Evolutionary conservation across 208 protist genomes (phyloP).

Genomic region (Endotrypanum monterogeii): DNA sequence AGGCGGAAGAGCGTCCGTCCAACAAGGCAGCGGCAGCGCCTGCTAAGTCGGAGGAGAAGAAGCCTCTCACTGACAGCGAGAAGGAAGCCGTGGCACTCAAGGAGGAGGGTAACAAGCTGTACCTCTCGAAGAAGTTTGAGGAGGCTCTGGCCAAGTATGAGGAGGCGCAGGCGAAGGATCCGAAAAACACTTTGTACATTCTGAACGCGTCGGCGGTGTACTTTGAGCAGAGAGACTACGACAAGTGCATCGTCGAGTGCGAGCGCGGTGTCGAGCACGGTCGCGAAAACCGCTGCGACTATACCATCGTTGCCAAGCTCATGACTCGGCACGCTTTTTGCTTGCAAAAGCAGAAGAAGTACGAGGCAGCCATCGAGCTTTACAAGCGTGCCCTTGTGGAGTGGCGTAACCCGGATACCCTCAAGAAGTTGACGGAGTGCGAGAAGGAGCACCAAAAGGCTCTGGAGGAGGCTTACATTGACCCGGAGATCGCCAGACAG

Average conservation of each 20-base stretch:
- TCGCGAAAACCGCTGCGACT: conserved; percentile 91
- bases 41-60: conserved; percentile 33
- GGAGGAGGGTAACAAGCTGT: conserved; percentile 94
- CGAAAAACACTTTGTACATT: conserved; percentile 88
- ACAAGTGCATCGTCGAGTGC: conserved; percentile 92
- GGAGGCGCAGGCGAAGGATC: conserved; percentile 80
- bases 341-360: conserved; percentile 82
- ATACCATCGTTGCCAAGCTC: conserved; percentile 90
- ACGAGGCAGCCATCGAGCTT: conserved; percentile 85
- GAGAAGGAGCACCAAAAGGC: conserved; percentile 90
- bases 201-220: conserved; percentile 93
- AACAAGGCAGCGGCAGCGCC: conserved; percentile 12
- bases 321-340: conserved; percentile 91
- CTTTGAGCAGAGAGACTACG: conserved; percentile 94
- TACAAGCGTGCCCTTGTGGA: conserved; percentile 94
- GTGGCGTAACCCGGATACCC: conserved; percentile 92
- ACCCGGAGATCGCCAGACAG: conserved; percentile 86
- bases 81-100: conserved; percentile 83
- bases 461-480: conserved; percentile 92
- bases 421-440: conserved; percentile 87
- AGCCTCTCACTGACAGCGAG: conserved; percentile 51
- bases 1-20: conserved; percentile 47
- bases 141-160: conserved; percentile 91
- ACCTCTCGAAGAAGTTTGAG: conserved; percentile 95
- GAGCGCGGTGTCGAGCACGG: conserved; percentile 89